Conservation (phyloP, 1,139 yeast genomes). For the Spencermartinsiella ligniputridi region DNA sequence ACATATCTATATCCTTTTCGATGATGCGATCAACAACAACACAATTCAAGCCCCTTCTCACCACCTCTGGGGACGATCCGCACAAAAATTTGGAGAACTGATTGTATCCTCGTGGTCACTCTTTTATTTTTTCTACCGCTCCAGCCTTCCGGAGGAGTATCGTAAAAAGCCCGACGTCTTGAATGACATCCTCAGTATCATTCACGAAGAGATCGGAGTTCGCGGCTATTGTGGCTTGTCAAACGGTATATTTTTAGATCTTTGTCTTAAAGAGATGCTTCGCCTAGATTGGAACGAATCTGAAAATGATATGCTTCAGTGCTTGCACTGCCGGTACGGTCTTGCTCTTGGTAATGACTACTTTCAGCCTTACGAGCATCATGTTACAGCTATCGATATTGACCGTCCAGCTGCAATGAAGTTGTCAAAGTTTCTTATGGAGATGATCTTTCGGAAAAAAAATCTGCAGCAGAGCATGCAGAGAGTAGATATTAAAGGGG, state of each 20-base stretch:
- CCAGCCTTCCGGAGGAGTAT: constrained; percentile 20
- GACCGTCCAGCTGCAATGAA: constrained; percentile 49
- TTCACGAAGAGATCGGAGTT: constrained; percentile 73
- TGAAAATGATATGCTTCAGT: constrained; percentile 65
- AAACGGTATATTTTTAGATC: constrained; percentile 55
- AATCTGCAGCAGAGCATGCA: constrained; percentile 50
- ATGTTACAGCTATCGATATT: constrained; percentile 44
- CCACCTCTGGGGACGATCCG: constrained; percentile 32
- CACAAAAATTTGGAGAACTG: constrained; percentile 49
- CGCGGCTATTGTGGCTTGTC: constrained; percentile 66
- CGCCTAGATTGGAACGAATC: constrained; percentile 40
- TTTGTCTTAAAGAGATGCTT: constrained; percentile 54
- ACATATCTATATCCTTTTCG: constrained; percentile 40
- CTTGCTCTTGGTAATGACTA: constrained; percentile 55
- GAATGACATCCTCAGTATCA: constrained; percentile 47
- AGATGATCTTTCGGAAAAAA: constrained; percentile 53
- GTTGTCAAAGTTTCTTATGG: constrained; percentile 58
- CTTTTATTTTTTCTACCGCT: constrained; percentile 29
- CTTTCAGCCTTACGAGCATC: constrained; percentile 64
- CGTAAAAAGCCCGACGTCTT: constrained; percentile 25
- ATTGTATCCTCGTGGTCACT: constrained; percentile 44
- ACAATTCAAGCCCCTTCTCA: constrained; percentile 31
- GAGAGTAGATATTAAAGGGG: constrained; percentile 64
- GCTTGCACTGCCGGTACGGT: constrained; percentile 75
- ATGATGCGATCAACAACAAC: constrained; percentile 35